Percentiles rank a stretch among this genome's conserved stretches.
Evolutionary conservation across 225 moss, liverwort and hornwort species (phyloP).

Genomic region (Bryoerythrophyllum caledonicum): DNA sequence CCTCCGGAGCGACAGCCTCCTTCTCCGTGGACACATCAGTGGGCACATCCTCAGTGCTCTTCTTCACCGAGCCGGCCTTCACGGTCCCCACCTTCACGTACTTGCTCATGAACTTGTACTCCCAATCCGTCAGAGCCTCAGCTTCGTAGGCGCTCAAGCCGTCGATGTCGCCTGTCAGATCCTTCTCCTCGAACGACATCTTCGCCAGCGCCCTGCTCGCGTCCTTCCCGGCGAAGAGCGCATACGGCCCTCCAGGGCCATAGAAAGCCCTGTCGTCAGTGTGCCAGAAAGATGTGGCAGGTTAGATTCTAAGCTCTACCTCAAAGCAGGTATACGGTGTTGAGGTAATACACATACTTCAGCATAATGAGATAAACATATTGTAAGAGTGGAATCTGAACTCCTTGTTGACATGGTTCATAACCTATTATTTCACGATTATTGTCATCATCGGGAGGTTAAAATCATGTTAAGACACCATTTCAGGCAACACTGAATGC

Average conservation of each 20-base stretch:
- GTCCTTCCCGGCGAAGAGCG: slow-evolving; percentile 61
- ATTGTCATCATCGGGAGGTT: not conserved
- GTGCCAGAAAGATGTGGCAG: not conserved
- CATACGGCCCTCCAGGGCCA: slow-evolving; percentile 60
- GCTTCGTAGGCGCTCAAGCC: slow-evolving; percentile 64
- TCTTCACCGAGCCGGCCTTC: slow-evolving; percentile 20
- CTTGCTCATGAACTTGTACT: slow-evolving; percentile 84
- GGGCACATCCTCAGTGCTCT: slow-evolving; percentile 16
- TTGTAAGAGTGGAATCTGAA: too few relatives aligned
- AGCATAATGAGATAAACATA: too few relatives aligned
- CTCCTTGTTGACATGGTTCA: not conserved
- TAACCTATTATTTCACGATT: too few relatives aligned
- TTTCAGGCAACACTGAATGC: not conserved
- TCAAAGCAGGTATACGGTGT: too few relatives aligned
- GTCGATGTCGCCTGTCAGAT: slow-evolving; percentile 65
- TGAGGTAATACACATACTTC: not conserved
- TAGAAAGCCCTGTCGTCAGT: slow-evolving; percentile 46
- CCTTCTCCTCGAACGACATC: slow-evolving; percentile 66
- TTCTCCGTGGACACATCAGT: not conserved
- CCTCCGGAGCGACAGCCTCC: not conserved
- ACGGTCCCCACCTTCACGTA: slow-evolving; percentile 78
- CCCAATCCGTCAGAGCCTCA: slow-evolving; percentile 82
- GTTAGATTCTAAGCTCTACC: not conserved
- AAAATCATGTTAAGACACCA: not conserved
- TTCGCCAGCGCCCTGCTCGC: slow-evolving; percentile 66